phyloP scores from a whole-genome alignment of 805 yeast species.

The Candida morakotiae region DNA sequence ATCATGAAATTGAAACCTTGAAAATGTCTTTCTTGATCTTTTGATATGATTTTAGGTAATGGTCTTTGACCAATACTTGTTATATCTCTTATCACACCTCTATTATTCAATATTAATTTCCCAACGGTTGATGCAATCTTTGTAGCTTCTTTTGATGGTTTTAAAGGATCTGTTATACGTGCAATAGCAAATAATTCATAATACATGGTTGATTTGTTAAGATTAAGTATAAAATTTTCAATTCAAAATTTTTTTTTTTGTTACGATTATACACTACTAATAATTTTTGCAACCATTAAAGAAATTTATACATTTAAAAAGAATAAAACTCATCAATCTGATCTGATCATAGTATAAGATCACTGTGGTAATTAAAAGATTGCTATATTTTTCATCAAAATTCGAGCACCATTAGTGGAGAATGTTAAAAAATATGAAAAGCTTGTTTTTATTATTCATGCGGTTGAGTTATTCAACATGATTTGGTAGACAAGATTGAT shows the following conservation, averaged over 20 bases:
- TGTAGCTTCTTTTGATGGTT: constrained; percentile 36
- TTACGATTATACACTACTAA: not conserved
- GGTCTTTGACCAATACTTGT: constrained; percentile 74
- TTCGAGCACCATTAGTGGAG: too few species aligned
- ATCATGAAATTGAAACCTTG: constrained; percentile 86
- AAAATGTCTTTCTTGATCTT: constrained; percentile 84
- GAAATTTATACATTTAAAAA: too few species aligned
- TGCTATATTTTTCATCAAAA: too few species aligned
- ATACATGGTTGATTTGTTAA: constrained; percentile 50
- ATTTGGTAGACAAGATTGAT: too few species aligned
- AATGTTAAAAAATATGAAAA: too few species aligned
- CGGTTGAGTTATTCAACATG: too few species aligned
- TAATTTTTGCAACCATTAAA: too few species aligned
- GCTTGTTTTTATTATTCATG: too few species aligned
- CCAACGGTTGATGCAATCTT: constrained; percentile 66
- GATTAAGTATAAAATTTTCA: not conserved
- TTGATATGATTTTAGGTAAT: constrained; percentile 76
- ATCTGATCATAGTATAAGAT: too few species aligned
- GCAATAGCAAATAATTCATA: constrained; percentile 90
- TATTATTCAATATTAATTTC: constrained; percentile 73
- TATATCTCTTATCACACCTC: constrained; percentile 89
- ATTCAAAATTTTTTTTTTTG: not conserved
- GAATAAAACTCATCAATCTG: too few species aligned
- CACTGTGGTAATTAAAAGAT: too few species aligned
- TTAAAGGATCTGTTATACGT: constrained; percentile 62